Percentiles rank a stretch among this genome's conserved stretches.
These are phyloP conservation scores for Dentipellis sp. DNA, from an alignment of 768 basidiomycete species.

Conservation along the genomic window DNA sequence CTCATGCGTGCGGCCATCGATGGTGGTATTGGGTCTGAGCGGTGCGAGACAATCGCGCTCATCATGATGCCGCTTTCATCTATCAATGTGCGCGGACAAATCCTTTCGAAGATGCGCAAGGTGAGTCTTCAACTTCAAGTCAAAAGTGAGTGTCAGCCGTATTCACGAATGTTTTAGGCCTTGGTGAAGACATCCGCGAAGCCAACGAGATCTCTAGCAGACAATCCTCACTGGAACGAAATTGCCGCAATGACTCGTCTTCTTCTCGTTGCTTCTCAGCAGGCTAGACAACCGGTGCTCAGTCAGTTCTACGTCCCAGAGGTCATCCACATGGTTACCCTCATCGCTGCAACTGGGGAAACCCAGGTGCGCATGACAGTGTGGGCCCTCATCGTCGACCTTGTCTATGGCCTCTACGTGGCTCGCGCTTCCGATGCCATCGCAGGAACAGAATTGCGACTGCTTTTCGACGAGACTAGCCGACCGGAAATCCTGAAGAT, in stretches of 20 bases:
- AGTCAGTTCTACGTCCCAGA: slow-evolving; percentile 80
- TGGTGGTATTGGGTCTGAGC: slow-evolving; percentile 64
- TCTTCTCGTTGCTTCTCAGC: slow-evolving; percentile 61
- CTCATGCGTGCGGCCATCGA: slow-evolving; percentile 77
- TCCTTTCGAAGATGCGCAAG: slow-evolving; percentile 74
- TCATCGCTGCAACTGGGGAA: slow-evolving; percentile 71
- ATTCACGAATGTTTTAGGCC: slow-evolving; percentile 31
- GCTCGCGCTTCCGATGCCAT: slow-evolving; percentile 48
- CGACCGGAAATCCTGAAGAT: slow-evolving; percentile 47
- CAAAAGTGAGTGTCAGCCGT: too few relatives aligned
- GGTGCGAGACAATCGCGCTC: slow-evolving; percentile 69
- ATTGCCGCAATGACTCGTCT: slow-evolving; percentile 74
- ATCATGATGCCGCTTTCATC: slow-evolving; percentile 68
- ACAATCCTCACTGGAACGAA: slow-evolving; percentile 74
- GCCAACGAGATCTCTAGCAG: slow-evolving; percentile 50
- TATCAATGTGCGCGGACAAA: slow-evolving; percentile 67
- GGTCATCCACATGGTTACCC: slow-evolving; percentile 66
- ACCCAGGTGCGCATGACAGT: slow-evolving; percentile 68
- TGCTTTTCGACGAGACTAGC: slow-evolving; percentile 53
- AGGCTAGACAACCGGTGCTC: slow-evolving; percentile 50
- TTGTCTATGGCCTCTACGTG: slow-evolving; percentile 68
- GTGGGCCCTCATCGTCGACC: slow-evolving; percentile 75
- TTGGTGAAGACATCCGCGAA: slow-evolving; percentile 65
- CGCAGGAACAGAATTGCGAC: slow-evolving; percentile 45
- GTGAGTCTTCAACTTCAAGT: slow-evolving; percentile 27